Evolutionary conservation across 306 rosid species (phyloP).

Genomic region (Quercus suber): DNA sequence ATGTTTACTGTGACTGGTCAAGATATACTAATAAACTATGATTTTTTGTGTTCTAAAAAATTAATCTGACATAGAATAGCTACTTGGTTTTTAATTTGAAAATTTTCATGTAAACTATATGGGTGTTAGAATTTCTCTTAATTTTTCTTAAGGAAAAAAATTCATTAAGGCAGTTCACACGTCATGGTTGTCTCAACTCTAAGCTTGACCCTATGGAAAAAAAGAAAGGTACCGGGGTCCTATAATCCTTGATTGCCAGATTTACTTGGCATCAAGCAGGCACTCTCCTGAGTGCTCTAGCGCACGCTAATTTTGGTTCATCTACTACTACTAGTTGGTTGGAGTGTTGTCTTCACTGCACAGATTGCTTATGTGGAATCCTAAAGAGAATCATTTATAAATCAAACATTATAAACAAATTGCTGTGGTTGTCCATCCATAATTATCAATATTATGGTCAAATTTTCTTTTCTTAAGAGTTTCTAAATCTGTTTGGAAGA

Average conservation of each 20-base stretch:
- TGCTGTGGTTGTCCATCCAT: neutral
- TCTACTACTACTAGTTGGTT: neutral
- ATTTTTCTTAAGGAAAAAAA: neutral
- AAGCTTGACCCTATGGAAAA: neutral
- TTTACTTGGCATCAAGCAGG: neutral
- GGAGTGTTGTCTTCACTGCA: neutral
- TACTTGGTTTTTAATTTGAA: neutral
- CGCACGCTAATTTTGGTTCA: neutral
- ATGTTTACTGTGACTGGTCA: neutral
- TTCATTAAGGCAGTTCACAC: neutral
- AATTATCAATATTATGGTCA: neutral
- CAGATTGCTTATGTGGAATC: neutral
- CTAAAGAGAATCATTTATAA: neutral
- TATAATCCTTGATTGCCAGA: neutral
- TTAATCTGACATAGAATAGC: neutral
- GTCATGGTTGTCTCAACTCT: neutral
- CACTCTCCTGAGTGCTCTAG: neutral
- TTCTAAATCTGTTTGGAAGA: neutral
- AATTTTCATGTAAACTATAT: neutral
- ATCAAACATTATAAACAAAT: neutral
- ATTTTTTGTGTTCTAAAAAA: neutral
- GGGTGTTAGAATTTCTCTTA: neutral
- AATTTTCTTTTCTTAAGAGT: neutral
- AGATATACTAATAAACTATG: neutral
- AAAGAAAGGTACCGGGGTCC: neutral